Conservation (phyloP, 768 basidiomycete genomes). For the Calocybe cyanea region DNA sequence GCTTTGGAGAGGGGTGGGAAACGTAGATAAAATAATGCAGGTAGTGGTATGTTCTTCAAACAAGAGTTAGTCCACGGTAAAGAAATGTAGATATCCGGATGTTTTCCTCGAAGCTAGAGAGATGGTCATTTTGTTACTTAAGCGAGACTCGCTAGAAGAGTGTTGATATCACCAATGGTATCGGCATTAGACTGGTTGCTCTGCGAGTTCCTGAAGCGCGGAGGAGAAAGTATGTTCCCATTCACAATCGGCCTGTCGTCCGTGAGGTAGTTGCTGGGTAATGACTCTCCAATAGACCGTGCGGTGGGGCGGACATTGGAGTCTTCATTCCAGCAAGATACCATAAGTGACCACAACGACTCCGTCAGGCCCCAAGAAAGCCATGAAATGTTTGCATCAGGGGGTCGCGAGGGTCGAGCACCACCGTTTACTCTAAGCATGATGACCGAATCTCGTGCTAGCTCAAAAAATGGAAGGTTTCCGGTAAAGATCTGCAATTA, state of each 20-base stretch:
- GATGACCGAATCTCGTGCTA: neutral
- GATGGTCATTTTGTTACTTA: too few species aligned
- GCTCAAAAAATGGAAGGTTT: conserved; percentile 3
- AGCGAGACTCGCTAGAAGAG: too few species aligned
- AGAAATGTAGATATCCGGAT: too few species aligned
- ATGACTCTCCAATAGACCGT: neutral
- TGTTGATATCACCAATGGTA: too few species aligned
- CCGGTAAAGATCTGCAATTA: conserved; percentile 7
- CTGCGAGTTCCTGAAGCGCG: neutral
- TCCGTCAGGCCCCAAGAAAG: conserved; percentile 1
- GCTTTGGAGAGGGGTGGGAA: too few species aligned
- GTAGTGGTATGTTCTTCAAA: too few species aligned
- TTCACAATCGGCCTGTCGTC: neutral
- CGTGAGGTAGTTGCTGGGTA: neutral
- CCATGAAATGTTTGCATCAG: conserved; percentile 1
- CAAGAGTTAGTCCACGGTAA: too few species aligned
- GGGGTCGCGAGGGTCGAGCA: conserved; percentile 3
- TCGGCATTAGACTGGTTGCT: too few species aligned
- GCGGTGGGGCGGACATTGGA: neutral
- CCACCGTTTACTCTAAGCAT: conserved; percentile 2
- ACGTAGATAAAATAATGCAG: too few species aligned
- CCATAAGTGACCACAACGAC: conserved; percentile 1
- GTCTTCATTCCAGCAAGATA: conserved; percentile 2
- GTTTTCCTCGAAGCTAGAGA: too few species aligned
- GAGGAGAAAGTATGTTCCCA: neutral